These are phyloP conservation scores for Puccinia hordei DNA, from an alignment of 1,284 basidiomycete species.

Conservation along the genomic window DNA sequence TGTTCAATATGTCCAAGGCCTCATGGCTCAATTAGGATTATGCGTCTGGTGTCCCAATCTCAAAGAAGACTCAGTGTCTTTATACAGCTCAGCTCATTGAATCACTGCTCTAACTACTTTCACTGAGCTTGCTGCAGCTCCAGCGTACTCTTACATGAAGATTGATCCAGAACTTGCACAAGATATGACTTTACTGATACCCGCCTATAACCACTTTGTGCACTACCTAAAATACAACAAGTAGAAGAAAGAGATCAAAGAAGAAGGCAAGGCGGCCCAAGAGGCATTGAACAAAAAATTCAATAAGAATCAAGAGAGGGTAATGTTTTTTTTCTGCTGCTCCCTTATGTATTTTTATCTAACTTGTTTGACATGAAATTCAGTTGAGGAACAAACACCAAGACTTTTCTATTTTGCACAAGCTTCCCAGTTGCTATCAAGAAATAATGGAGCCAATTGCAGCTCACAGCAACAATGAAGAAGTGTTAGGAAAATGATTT, in stretches of 20 bases:
- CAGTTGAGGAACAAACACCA: no score
- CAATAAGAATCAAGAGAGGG: conserved; percentile 7
- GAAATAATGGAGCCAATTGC: no score
- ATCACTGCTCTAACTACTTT: conserved; percentile 43
- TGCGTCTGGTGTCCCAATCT: no score
- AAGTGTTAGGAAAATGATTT: no score
- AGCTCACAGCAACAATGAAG: conserved; percentile 31
- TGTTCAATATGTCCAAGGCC: no score
- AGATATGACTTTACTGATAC: no score
- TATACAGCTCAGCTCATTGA: no score
- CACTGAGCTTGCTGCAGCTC: background rate
- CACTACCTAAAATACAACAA: conserved; percentile 2
- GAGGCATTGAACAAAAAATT: conserved; percentile 7
- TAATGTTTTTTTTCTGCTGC: background rate
- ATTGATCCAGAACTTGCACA: background rate
- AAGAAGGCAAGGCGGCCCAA: conserved; percentile 10
- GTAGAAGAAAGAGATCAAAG: conserved; percentile 22
- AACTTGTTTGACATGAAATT: background rate
- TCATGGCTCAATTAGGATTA: no score
- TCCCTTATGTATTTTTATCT: no score
- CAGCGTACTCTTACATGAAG: conserved; percentile 27
- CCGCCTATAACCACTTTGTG: conserved; percentile 39
- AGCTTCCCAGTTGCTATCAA: no score
- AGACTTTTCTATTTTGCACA: no score
- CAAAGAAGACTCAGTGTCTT: no score